Evolutionary conservation across 2,329 filamentous ascomycete species (phyloP).

Genomic region (Arthroderma sp.): DNA sequence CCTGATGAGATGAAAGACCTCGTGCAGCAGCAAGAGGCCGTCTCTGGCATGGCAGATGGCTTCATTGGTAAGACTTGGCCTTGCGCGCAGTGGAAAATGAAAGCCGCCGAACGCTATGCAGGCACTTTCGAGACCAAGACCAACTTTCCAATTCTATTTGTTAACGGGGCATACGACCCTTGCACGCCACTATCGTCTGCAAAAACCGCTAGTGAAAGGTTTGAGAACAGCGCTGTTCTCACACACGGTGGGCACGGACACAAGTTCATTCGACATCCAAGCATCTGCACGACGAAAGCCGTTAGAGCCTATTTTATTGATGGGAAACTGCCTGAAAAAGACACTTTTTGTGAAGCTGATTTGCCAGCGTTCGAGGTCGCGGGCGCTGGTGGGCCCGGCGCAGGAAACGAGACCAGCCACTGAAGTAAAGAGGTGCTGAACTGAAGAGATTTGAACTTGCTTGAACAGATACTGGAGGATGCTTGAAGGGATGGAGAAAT

Average conservation of each 20-base stretch:
- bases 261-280: conserved; percentile 17
- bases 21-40: not conserved
- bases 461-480: too few species aligned
- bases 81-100: conserved; percentile 12
- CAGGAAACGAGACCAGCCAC: too few species aligned
- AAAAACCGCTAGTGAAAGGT: conserved; percentile 12
- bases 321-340: conserved; percentile 21
- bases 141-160: conserved; percentile 14
- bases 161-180: conserved; percentile 15
- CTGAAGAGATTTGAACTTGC: too few species aligned
- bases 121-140: conserved; percentile 15
- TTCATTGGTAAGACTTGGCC: conserved; percentile 5
- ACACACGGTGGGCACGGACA: conserved; percentile 14
- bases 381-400: too few species aligned
- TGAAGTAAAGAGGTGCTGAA: too few species aligned
- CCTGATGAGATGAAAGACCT: conserved; percentile 1
- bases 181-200: conserved; percentile 15
- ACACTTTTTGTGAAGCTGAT: conserved; percentile 20
- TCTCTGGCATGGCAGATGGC: conserved; percentile 5
- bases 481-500: too few species aligned
- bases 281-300: conserved; percentile 18
- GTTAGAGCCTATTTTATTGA: conserved; percentile 23
- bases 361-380: conserved; percentile 3
- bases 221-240: conserved; percentile 16
- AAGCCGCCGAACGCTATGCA: conserved; percentile 12